Evolutionary conservation across 768 basidiomycete species (phyloP).

Genomic region (Russula virescens): DNA sequence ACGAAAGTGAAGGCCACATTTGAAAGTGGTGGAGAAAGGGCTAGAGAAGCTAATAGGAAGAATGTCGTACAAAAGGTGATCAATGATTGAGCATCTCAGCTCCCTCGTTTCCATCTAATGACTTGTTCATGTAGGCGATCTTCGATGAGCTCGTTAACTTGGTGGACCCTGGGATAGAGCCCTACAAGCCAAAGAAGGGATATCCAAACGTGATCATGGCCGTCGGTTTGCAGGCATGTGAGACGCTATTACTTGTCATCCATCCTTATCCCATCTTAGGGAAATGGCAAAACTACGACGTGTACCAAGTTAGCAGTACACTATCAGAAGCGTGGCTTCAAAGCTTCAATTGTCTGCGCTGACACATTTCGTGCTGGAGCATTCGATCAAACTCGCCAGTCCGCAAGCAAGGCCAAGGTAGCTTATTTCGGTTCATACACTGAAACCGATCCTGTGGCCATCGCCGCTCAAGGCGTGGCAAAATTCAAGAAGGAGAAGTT

Average conservation of each 20-base stretch:
- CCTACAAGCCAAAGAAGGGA: slow-evolving; percentile 95
- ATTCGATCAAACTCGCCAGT: slow-evolving; percentile 98
- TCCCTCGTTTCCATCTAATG: slow-evolving; percentile 6
- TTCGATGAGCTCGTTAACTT: slow-evolving; percentile 94
- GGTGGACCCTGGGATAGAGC: slow-evolving; percentile 93
- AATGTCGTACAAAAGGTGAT: slow-evolving; percentile 86
- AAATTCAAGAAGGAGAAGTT: slow-evolving; percentile 99
- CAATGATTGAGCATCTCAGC: slow-evolving; percentile 6
- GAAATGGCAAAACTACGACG: slow-evolving; percentile 98
- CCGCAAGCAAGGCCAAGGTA: slow-evolving; percentile 97
- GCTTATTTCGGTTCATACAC: slow-evolving; percentile 99
- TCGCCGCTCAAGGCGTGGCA: slow-evolving; percentile 88
- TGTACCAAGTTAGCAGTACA: slow-evolving; percentile 98
- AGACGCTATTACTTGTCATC: slow-evolving; percentile 23
- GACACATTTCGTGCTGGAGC: slow-evolving; percentile 99
- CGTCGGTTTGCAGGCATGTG: slow-evolving; percentile 80
- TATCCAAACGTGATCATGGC: slow-evolving; percentile 95
- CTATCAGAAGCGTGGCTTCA: slow-evolving; percentile 95
- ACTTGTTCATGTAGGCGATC: slow-evolving; percentile 55
- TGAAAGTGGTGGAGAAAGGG: slow-evolving; percentile 62
- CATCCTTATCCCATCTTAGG: slow-evolving; percentile 41
- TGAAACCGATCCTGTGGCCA: slow-evolving; percentile 94
- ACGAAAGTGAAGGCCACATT: slow-evolving; percentile 78
- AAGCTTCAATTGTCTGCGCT: slow-evolving; percentile 95
- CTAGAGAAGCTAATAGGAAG: slow-evolving; percentile 77